A percentile compares a stretch with the other conserved stretches of the same genome.
Conservation (phyloP, 768 basidiomycete genomes). For the Lentinus brumalis region DNA sequence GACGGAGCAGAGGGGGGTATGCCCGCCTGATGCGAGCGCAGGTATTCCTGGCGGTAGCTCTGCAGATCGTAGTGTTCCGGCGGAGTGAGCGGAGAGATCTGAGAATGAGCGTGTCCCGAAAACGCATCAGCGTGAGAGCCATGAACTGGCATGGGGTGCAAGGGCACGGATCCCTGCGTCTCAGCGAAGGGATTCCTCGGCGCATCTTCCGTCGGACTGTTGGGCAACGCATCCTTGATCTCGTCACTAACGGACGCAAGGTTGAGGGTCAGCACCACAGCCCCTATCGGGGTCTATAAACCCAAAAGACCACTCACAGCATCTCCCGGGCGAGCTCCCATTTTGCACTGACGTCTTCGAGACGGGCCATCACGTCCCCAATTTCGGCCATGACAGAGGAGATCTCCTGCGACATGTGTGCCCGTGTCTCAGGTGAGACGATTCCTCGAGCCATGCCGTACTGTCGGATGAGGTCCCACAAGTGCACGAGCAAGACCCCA, state of each 20-base stretch:
- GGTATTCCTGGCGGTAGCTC: background rate
- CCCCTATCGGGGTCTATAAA: background rate
- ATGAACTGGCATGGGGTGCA: background rate
- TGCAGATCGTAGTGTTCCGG: conserved; percentile 6
- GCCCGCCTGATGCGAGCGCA: conserved; percentile 1
- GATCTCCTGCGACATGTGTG: conserved; percentile 12
- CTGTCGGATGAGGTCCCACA: conserved; percentile 50
- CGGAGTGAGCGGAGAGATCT: conserved; percentile 8
- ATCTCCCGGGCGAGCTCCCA: conserved; percentile 25
- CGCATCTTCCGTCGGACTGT: conserved; percentile 8
- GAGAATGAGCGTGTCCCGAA: background rate
- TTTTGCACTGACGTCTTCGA: conserved; percentile 19
- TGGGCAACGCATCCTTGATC: conserved; percentile 20
- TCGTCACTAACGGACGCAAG: conserved; percentile 13
- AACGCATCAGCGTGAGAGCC: background rate
- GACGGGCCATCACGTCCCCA: conserved; percentile 15
- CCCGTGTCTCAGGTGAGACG: conserved; percentile 6
- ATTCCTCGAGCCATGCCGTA: conserved; percentile 6
- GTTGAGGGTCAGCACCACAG: background rate
- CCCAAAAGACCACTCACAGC: conserved; percentile 17
- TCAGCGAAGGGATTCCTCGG: background rate
- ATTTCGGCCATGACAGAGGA: conserved; percentile 16
- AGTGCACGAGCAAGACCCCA: conserved; percentile 52
- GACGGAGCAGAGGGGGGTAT: background rate
- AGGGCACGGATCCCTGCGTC: background rate